Evolutionary conservation across 2,329 filamentous ascomycete genomes (phyloP).

Genomic region (Daldinia eschscholtzii): DNA sequence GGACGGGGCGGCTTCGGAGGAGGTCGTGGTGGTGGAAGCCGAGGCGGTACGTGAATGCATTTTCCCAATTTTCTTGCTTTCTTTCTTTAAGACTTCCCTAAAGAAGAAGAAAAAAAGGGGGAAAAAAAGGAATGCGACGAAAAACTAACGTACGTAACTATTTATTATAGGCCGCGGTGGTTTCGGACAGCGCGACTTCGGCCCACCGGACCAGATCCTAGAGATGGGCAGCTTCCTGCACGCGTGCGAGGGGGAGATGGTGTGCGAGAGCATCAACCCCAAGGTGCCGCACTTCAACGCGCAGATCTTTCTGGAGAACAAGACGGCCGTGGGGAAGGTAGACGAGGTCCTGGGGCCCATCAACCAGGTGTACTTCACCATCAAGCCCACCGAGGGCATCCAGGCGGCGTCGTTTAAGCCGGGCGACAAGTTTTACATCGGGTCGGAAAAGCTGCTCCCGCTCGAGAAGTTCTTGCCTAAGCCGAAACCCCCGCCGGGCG

Average conservation of each 20-base stretch:
- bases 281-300: slow-evolving; percentile 99
- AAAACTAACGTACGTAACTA: slow-evolving; percentile 15
- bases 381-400: slow-evolving; percentile 97
- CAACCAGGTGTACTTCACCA: slow-evolving; percentile 98
- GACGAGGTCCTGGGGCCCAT: slow-evolving; percentile 98
- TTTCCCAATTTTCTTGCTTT: background rate
- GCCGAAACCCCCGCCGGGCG: slow-evolving; percentile 80
- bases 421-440: slow-evolving; percentile 98
- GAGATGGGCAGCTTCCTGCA: slow-evolving; percentile 97
- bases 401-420: slow-evolving; percentile 94
- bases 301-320: slow-evolving; percentile 98
- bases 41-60: slow-evolving; percentile 46
- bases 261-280: slow-evolving; percentile 93
- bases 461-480: slow-evolving; percentile 97
- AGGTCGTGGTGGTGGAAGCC: slow-evolving; percentile 39
- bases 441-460: slow-evolving; percentile 91
- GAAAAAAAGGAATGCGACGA: background rate
- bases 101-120: too few relatives aligned
- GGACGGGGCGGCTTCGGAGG: slow-evolving; percentile 52
- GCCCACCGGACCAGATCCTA: slow-evolving; percentile 53
- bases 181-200: slow-evolving; percentile 53
- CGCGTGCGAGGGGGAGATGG: slow-evolving; percentile 96
- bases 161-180: slow-evolving; percentile 50
- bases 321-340: slow-evolving; percentile 93
- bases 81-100: background rate